Conservation (phyloP, 2,329 filamentous ascomycete species). For the Penicillium sp. region DNA sequence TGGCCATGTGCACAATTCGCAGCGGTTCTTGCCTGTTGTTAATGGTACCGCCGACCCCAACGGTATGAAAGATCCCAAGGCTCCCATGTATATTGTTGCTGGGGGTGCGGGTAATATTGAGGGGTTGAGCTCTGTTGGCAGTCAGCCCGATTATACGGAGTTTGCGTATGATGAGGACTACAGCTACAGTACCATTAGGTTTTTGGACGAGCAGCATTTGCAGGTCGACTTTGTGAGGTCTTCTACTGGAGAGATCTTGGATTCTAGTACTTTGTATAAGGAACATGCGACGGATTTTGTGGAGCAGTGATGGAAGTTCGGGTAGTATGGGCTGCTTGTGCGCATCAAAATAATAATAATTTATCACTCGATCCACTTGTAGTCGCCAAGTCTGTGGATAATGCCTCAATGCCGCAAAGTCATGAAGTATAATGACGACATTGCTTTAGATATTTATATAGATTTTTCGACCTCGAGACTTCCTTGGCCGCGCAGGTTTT, state of each 20-base stretch:
- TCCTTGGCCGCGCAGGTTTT: too few species aligned
- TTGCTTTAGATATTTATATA: too few species aligned
- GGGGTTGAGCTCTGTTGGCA: conserved; percentile 40
- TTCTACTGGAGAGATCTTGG: conserved; percentile 42
- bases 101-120: conserved; percentile 52
- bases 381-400: too few species aligned
- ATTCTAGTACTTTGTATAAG: conserved; percentile 45
- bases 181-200: conserved; percentile 44
- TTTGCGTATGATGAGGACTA: conserved; percentile 38
- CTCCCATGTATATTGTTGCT: conserved; percentile 49
- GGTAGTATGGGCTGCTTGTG: too few species aligned
- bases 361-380: too few species aligned
- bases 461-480: too few species aligned
- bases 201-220: conserved; percentile 41
- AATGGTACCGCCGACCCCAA: conserved; percentile 37
- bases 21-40: conserved; percentile 40
- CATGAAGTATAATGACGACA: too few species aligned
- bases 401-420: too few species aligned
- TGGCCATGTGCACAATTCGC: conserved; percentile 52
- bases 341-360: too few species aligned
- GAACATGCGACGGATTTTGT: conserved; percentile 42
- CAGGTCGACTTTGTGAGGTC: conserved; percentile 47
- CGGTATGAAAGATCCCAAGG: conserved; percentile 44
- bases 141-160: conserved; percentile 37
- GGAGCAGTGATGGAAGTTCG: conserved; percentile 39